These are phyloP conservation scores for Mentha longifolia DNA, from an alignment of 257 asterid species.

Conservation along the genomic window DNA sequence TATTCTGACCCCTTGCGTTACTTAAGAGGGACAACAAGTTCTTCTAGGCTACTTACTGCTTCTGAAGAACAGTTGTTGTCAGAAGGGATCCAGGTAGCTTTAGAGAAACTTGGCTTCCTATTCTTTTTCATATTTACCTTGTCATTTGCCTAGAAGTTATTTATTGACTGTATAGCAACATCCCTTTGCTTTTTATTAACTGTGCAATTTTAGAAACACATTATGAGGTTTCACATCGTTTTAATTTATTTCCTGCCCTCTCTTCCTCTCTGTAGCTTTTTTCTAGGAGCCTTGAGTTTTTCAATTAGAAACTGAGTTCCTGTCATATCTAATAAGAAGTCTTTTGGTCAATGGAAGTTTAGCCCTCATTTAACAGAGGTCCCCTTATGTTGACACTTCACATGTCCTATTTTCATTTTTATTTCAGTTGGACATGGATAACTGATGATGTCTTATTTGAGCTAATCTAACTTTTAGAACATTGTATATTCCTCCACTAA, in stretches of 20 bases:
- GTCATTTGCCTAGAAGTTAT: background rate
- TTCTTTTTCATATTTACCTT: background rate
- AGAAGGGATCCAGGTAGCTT: constrained; percentile 79
- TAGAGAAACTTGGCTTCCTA: constrained; percentile 7
- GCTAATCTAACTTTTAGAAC: constrained; percentile 23
- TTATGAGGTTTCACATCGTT: background rate
- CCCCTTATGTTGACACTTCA: background rate
- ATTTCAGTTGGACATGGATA: background rate
- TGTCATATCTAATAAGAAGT: background rate
- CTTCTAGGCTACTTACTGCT: constrained; percentile 75
- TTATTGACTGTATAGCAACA: constrained; percentile 10
- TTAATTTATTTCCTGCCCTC: background rate
- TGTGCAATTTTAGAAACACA: background rate
- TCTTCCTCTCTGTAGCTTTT: background rate
- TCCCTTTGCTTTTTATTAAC: background rate
- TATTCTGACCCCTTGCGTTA: constrained; percentile 83
- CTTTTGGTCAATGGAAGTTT: constrained; percentile 6
- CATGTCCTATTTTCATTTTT: background rate
- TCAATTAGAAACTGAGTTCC: background rate
- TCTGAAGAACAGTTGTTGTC: constrained; percentile 87
- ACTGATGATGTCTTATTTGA: constrained; percentile 11
- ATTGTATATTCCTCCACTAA: constrained; percentile 3
- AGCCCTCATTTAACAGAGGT: background rate
- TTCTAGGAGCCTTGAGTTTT: constrained; percentile 18
- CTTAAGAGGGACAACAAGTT: constrained; percentile 72